Evolutionary conservation across 2,329 filamentous ascomycete genomes (phyloP).

Genomic region (Lasiodiplodia sp.): DNA sequence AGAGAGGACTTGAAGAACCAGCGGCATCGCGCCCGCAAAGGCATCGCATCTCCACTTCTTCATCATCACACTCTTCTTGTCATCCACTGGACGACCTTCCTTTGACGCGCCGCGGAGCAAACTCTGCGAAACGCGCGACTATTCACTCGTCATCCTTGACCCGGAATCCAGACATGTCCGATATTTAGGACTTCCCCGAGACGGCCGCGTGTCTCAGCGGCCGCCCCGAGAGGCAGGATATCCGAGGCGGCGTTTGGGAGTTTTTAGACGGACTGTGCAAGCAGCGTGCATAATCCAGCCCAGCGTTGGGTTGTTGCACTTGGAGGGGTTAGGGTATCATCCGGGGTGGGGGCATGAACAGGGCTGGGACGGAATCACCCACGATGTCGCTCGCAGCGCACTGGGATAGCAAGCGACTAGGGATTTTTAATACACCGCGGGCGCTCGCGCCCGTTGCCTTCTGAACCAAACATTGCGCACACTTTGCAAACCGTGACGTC

Average conservation of each 20-base stretch:
- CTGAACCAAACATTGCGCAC: conserved; percentile 7
- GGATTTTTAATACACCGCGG: conserved; percentile 17
- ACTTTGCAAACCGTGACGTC: conserved; percentile 14
- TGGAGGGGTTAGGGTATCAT: conserved; percentile 17
- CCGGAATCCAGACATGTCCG: conserved; percentile 20
- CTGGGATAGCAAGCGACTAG: not conserved
- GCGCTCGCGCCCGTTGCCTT: not conserved
- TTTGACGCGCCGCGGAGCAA: conserved; percentile 14
- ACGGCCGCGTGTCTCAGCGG: conserved; percentile 14
- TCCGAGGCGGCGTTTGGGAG: conserved; percentile 21
- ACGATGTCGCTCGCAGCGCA: conserved; percentile 17
- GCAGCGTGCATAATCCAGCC: conserved; percentile 22
- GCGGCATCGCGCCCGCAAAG: not conserved
- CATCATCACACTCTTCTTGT: not conserved
- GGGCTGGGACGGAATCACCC: conserved; percentile 19
- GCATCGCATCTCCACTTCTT: not conserved
- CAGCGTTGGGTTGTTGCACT: conserved; percentile 19
- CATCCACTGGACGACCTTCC: conserved; percentile 11
- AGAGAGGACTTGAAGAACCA: conserved; percentile 16
- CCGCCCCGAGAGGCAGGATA: conserved; percentile 15
- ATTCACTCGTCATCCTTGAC: conserved; percentile 21
- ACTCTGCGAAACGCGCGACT: conserved; percentile 20
- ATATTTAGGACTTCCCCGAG: conserved; percentile 19
- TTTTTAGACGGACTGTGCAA: conserved; percentile 27
- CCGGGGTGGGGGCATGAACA: not conserved